Base-by-base conservation (phyloP, 169 alveolate species). In the Eimeria zaria region DNA sequence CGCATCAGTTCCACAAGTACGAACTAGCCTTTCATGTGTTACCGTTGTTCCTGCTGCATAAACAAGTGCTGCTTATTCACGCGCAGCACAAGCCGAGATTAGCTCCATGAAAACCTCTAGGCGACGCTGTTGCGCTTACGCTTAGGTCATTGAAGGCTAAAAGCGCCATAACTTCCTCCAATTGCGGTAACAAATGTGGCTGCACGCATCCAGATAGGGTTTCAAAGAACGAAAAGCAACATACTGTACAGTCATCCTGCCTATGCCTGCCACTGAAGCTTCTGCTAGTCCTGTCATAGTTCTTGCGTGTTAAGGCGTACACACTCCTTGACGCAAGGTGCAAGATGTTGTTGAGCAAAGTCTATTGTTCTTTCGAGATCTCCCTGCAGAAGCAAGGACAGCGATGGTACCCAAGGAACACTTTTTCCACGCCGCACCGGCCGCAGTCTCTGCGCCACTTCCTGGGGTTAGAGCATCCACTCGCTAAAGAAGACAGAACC, bases 111-210 rank as follows among this genome's bases (percentile, higher is more conserved):
- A 46, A 48, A 12, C 76, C 80, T 20, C 27, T 12, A 46, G 1
- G 33, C 39, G 12, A 83, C 51, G 55, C 18, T 11, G 51, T 20
- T 89, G 48, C 60, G n/a, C 88, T 44, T 95, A 87, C 97, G 95
- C 73, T 71, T 51, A 95, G 62, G 95, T 95, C 97, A 27, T 60
- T 64, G 91, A 95, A 95, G 22, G 97, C 97, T 33, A 95, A 48
- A 62, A 95, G 95, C 6, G 95, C 93, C 97, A 95, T 95, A 41
- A 95, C 93, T 44, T 95, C 97, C 30, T 95, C 97, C 51, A 95
- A 71, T 12, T 87, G 91, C 44, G 97, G 97, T 33, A 95, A 60
- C 87, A 95, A 80, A 27, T 87, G 91, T 18, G 97, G 95, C 97
- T 95, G 97, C 58, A n/a, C 55, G 18, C 22, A 84, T 24, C 76